These are phyloP conservation scores for Wallacemonas rigidus DNA, from an alignment of 208 protist genomes.

Conservation along the genomic window DNA sequence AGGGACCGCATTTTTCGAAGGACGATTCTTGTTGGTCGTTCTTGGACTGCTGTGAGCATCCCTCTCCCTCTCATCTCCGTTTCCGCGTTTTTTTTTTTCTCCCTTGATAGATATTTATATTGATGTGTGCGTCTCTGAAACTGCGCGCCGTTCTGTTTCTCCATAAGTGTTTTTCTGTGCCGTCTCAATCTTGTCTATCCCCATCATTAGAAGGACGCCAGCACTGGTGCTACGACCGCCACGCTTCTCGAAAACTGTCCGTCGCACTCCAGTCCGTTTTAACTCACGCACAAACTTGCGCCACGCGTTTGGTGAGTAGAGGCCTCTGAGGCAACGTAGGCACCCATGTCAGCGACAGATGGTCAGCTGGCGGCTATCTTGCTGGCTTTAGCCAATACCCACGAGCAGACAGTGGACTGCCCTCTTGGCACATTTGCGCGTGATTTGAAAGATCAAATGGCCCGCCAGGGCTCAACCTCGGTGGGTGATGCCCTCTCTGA, in stretches of 20 bases:
- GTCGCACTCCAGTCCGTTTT: too few species aligned
- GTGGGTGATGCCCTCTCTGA: slow-evolving; percentile 68
- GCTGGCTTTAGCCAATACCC: slow-evolving; percentile 42
- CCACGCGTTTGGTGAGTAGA: too few species aligned
- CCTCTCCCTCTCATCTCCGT: not conserved
- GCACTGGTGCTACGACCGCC: too few species aligned
- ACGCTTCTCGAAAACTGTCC: too few species aligned
- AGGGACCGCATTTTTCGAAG: too few species aligned
- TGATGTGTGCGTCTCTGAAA: too few species aligned
- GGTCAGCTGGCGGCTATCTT: slow-evolving; percentile 65
- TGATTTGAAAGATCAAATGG: slow-evolving; percentile 32
- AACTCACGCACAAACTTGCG: too few species aligned
- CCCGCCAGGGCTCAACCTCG: slow-evolving; percentile 12
- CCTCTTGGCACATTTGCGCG: slow-evolving; percentile 65
- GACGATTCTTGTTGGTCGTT: not conserved
- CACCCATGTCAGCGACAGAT: slow-evolving; percentile 25
- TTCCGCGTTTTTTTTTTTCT: slow-evolving; percentile 11
- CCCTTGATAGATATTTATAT: not conserved
- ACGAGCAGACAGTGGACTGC: slow-evolving; percentile 52
- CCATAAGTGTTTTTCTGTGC: not conserved
- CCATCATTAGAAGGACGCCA: too few species aligned
- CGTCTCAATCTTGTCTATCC: too few species aligned
- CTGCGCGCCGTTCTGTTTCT: too few species aligned
- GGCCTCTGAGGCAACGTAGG: not conserved
- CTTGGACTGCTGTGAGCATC: not conserved